Evolutionary conservation across 345 rosid species (phyloP).

Genomic region (Eucalyptus regnans): DNA sequence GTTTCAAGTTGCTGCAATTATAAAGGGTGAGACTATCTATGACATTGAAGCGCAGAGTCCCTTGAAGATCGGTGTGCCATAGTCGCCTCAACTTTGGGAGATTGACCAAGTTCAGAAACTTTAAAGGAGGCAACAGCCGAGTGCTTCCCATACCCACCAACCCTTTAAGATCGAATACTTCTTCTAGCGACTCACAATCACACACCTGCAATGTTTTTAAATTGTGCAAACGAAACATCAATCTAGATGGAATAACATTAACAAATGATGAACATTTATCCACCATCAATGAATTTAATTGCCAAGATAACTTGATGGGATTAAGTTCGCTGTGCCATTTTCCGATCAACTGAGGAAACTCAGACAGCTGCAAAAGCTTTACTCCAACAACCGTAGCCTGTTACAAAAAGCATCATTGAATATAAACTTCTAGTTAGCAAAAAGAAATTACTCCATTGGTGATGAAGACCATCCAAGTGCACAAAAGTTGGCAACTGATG

Average conservation of each 20-base stretch:
- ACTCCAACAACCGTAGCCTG: background rate
- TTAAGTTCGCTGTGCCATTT: background rate
- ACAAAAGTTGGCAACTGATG: accelerated
- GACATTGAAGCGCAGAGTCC: accelerated
- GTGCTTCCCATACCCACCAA: accelerated
- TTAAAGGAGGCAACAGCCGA: accelerated
- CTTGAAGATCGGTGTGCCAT: accelerated
- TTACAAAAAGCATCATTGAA: background rate
- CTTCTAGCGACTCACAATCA: background rate
- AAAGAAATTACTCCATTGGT: background rate
- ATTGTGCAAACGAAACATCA: background rate
- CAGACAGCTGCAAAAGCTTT: accelerated
- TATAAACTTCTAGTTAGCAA: background rate
- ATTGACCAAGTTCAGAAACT: accelerated
- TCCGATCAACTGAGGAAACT: background rate
- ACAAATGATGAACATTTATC: background rate
- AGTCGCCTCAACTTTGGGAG: background rate
- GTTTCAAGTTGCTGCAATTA: background rate
- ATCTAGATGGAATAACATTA: background rate
- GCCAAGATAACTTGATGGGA: background rate
- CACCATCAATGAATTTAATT: background rate
- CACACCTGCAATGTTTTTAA: accelerated
- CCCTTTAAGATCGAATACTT: background rate
- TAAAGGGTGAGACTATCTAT: background rate
- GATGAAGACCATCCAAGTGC: background rate